Conservation (phyloP, 768 basidiomycete species). For the Calvatia gigantea region DNA sequence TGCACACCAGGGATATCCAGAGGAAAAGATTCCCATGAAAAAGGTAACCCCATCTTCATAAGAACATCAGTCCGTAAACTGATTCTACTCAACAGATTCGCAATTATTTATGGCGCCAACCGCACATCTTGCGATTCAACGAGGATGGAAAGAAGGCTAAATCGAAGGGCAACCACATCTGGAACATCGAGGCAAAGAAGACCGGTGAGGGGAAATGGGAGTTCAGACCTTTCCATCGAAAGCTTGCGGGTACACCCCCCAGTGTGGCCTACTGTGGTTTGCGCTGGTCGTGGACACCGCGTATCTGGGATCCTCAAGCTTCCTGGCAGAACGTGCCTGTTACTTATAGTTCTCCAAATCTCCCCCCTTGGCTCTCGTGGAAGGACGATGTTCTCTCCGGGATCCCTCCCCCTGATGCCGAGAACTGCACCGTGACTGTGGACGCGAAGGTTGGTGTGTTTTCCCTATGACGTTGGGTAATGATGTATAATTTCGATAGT, state of each 20-base stretch:
- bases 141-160: constrained; percentile 99
- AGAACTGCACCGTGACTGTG: constrained; percentile 70
- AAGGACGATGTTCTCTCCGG: constrained; percentile 80
- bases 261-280: constrained; percentile 78
- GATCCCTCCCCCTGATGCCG: constrained; percentile 71
- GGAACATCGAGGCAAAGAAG: constrained; percentile 97
- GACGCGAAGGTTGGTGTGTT: constrained; percentile 61
- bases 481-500: constrained; percentile 36
- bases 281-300: constrained; percentile 87
- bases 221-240: constrained; percentile 85
- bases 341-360: constrained; percentile 70
- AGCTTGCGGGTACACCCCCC: constrained; percentile 81
- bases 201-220: constrained; percentile 71
- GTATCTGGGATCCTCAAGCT: constrained; percentile 96
- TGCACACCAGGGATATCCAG: constrained; percentile 80
- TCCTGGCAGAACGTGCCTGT: constrained; percentile 79
- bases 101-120: constrained; percentile 94
- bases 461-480: not conserved
- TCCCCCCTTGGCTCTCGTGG: constrained; percentile 90
- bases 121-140: constrained; percentile 94
- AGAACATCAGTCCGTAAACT: constrained; percentile 6
- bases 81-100: constrained; percentile 54
- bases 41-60: constrained; percentile 52
- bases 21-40: constrained; percentile 95
- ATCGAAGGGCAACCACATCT: constrained; percentile 98